Conservation (phyloP, 139 green algal species). For the Nannochloris sp. region DNA sequence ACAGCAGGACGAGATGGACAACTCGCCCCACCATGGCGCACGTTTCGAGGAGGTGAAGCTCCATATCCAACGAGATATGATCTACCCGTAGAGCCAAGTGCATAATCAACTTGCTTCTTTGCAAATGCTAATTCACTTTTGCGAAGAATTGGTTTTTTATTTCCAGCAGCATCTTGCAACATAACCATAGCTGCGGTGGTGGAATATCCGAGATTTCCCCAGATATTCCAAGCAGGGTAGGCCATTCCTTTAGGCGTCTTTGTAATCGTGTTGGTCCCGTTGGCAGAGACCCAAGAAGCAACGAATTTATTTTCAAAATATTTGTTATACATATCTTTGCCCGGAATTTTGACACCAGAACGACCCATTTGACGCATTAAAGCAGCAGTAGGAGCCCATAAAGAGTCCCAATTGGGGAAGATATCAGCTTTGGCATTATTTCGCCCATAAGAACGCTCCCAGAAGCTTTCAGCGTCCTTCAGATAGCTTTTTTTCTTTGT, state of each 20-base stretch:
- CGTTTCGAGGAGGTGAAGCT: constrained; percentile 19
- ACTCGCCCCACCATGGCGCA: constrained; percentile 18
- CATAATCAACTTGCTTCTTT: constrained; percentile 21
- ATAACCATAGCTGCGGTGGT: not conserved
- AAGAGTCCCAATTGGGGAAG: not conserved
- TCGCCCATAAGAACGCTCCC: not conserved
- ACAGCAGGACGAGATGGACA: constrained; percentile 3
- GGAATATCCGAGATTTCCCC: not conserved
- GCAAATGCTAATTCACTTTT: not conserved
- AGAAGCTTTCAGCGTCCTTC: not conserved
- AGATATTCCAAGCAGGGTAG: not conserved
- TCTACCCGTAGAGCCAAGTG: constrained; percentile 24
- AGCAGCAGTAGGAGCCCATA: not conserved
- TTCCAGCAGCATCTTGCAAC: not conserved
- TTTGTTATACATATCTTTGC: not conserved
- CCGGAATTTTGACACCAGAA: not conserved
- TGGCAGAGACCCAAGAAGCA: not conserved
- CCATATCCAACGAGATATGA: constrained; percentile 27
- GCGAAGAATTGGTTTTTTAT: not conserved
- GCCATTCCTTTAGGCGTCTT: not conserved
- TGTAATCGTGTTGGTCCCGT: not conserved
- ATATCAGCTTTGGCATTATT: not conserved
- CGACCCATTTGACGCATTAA: not conserved
- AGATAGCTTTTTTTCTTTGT: not conserved
- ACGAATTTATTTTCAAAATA: not conserved